phyloP scores from a whole-genome alignment of 352 stramenopile species.

The Phytophthora sp. region DNA sequence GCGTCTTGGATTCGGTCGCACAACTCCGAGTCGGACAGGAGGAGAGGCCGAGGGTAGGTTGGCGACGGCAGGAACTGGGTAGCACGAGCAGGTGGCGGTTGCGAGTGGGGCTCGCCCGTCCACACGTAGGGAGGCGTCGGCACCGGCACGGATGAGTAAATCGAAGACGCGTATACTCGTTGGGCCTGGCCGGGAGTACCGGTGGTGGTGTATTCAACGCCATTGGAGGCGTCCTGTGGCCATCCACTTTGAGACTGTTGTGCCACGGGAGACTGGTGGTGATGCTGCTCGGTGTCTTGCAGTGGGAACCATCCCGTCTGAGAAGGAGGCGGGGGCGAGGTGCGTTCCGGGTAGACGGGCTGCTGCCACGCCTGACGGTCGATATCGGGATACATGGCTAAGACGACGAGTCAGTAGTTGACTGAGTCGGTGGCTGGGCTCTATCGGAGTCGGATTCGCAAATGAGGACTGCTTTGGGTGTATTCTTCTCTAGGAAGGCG shows the following conservation, averaged over 20 bases:
- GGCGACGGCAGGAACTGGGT: slow-evolving; percentile 19
- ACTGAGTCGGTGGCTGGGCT: background rate
- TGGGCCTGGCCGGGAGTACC: slow-evolving; percentile 9
- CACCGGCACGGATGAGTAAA: slow-evolving; percentile 17
- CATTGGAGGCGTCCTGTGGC: slow-evolving; percentile 10
- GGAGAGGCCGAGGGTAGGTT: slow-evolving; percentile 18
- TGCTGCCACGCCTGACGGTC: slow-evolving; percentile 23
- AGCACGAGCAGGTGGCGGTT: slow-evolving; percentile 1
- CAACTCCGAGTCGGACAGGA: slow-evolving; percentile 10
- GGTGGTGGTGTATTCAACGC: background rate
- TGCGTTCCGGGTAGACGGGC: slow-evolving; percentile 4
- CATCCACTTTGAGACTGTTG: slow-evolving; percentile 14
- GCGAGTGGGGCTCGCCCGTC: slow-evolving; percentile 19
- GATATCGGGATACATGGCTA: slow-evolving; percentile 20
- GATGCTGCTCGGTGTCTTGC: slow-evolving; percentile 28
- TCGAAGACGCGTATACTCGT: slow-evolving; percentile 17
- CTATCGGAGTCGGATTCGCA: slow-evolving; percentile 26
- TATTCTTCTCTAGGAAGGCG: slow-evolving; percentile 16
- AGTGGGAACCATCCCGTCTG: slow-evolving; percentile 68
- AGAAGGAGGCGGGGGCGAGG: slow-evolving; percentile 30
- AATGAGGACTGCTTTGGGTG: slow-evolving; percentile 30
- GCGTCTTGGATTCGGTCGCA: slow-evolving; percentile 16
- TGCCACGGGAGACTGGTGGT: slow-evolving; percentile 1
- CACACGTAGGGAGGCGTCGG: slow-evolving; percentile 26
- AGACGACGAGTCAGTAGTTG: background rate